Evolutionary conservation across 2,329 filamentous ascomycete species (phyloP).

Genomic region (Beauveria sp.): DNA sequence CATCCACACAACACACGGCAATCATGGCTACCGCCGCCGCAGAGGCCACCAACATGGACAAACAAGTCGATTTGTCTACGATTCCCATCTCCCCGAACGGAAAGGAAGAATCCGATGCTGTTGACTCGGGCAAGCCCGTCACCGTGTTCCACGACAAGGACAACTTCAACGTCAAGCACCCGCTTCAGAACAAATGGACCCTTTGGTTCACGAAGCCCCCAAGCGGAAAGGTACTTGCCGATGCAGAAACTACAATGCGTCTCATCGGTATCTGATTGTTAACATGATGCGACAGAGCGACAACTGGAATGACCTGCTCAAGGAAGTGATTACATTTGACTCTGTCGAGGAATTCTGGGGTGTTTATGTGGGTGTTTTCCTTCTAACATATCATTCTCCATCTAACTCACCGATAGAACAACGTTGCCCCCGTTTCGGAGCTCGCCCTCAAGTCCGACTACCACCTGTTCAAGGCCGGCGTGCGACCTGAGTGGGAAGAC

Average conservation of each 20-base stretch:
- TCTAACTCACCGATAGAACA: slow-evolving; percentile 60
- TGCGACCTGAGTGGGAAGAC: slow-evolving; percentile 98
- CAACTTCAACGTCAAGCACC: slow-evolving; percentile 99
- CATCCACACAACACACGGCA: neutral
- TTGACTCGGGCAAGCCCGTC: slow-evolving; percentile 55
- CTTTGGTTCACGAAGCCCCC: slow-evolving; percentile 99
- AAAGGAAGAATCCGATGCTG: slow-evolving; percentile 41
- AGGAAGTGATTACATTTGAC: slow-evolving; percentile 98
- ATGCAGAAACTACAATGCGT: slow-evolving; percentile 16
- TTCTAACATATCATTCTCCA: slow-evolving; percentile 4
- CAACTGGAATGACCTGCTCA: slow-evolving; percentile 97
- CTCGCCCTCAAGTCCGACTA: slow-evolving; percentile 97
- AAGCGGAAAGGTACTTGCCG: slow-evolving; percentile 68
- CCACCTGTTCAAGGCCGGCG: slow-evolving; percentile 96
- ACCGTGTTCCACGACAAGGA: slow-evolving; percentile 98
- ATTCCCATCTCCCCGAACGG: slow-evolving; percentile 61
- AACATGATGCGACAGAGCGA: slow-evolving; percentile 58
- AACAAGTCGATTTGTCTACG: slow-evolving; percentile 60
- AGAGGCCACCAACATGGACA: slow-evolving; percentile 30
- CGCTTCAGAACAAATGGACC: slow-evolving; percentile 95
- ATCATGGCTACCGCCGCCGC: slow-evolving; percentile 29
- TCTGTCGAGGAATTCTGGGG: slow-evolving; percentile 99
- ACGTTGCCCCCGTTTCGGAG: slow-evolving; percentile 92
- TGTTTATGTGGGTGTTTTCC: slow-evolving; percentile 70
- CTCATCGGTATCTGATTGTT: slow-evolving; percentile 12